Evolutionary conservation across 106 monocot species (phyloP), one percentile per base, ranked within the genome.

Genomic region (Hemerocallis citrina): DNA sequence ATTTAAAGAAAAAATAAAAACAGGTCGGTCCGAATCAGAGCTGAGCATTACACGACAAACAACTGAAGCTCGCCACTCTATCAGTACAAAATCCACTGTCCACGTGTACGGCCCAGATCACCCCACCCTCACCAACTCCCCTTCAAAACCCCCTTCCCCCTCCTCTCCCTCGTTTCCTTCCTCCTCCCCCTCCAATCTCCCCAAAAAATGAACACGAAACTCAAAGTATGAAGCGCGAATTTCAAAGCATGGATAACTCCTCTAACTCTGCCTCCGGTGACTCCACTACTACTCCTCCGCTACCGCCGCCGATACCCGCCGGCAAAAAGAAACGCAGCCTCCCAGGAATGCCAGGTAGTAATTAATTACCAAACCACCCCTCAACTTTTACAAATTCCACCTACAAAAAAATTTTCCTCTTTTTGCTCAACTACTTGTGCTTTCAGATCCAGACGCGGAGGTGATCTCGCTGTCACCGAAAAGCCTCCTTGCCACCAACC

Each of bases 401-500:
- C n/a, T n/a, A n/a, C n/a, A n/a, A n/a, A n/a, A n/a, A n/a, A n/a
- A n/a, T n/a, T 20, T n/a, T n/a, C n/a, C n/a, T n/a, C n/a, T n/a
- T n/a, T n/a, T n/a, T n/a, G n/a, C n/a, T n/a, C n/a, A n/a, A n/a
- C n/a, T n/a, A n/a, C n/a, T n/a, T n/a, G n/a, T n/a, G n/a, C n/a
- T n/a, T n/a, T n/a, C 42, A 84, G 84, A 84, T 84, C 84, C 84
- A 62, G 65, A 80, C 10, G 79, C 79, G 21, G 78, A 79, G 64
- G 79, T 84, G 62, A 75, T 84, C 21, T 75, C 79, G 20, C 69
- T 85, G 59, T 85, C 84, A 48, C 84, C 84, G 56, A 73, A 63
- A 55, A 76, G 75, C 14, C 47, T 85, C 36, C 11, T 85, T 59
- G 84, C 84, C 32, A 85, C 84, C 51, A 85, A n/a, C n/a, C n/a